These are phyloP conservation scores for Stephanodiscus minutulus DNA, from an alignment of 108 stramenopile species.

Conservation along the genomic window DNA sequence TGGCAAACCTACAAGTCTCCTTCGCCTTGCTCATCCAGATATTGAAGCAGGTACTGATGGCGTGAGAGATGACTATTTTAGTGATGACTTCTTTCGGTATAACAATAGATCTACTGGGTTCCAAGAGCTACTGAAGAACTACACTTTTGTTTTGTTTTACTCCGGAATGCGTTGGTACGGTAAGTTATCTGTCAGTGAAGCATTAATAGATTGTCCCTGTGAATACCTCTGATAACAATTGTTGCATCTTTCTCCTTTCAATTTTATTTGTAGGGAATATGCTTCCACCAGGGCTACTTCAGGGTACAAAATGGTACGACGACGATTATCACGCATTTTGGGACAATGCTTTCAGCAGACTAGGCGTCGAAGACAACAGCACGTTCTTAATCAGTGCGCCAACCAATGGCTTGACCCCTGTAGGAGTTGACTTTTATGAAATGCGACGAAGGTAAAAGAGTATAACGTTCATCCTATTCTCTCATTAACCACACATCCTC, in stretches of 20 bases:
- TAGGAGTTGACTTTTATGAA: conserved; percentile 31
- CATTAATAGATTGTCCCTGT: not conserved
- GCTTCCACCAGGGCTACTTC: not conserved
- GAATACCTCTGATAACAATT: not conserved
- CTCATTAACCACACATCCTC: too few relatives aligned
- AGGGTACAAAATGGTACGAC: not conserved
- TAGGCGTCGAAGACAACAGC: conserved; percentile 14
- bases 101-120: conserved; percentile 14
- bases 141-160: conserved; percentile 34
- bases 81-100: conserved; percentile 45
- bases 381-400: conserved; percentile 28
- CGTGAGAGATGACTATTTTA: conserved; percentile 18
- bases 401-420: conserved; percentile 13
- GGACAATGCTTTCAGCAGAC: conserved; percentile 19
- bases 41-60: conserved; percentile 12
- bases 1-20: conserved; percentile 32
- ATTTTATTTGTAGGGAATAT: conserved; percentile 11
- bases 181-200: not conserved
- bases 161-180: conserved; percentile 46
- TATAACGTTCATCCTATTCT: too few relatives aligned
- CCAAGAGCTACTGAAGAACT: conserved; percentile 42
- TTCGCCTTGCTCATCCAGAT: conserved; percentile 29
- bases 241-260: not conserved
- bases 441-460: conserved; percentile 39
- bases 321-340: conserved; percentile 45